A percentile compares a stretch with the other conserved stretches of the same genome.
Conservation (phyloP, 495 filamentous ascomycete genomes). For the Lepraria neglecta region DNA sequence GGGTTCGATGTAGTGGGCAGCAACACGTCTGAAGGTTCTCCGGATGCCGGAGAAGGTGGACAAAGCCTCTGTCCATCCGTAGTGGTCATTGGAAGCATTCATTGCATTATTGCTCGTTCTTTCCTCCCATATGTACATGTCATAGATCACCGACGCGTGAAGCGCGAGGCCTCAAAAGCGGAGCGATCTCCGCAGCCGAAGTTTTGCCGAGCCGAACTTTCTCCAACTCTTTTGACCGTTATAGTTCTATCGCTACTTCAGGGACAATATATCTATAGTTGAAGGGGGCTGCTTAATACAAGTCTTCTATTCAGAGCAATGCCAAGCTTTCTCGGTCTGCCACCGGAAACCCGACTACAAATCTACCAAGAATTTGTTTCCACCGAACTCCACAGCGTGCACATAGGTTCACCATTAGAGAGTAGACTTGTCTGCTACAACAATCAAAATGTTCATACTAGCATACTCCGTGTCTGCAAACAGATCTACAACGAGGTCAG, state of each 20-base stretch:
- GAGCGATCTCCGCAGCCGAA: not conserved
- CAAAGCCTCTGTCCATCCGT: not conserved
- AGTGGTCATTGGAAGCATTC: slow-evolving; percentile 6
- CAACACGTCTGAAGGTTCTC: not conserved
- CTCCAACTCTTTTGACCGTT: too few species aligned
- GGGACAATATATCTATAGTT: not conserved
- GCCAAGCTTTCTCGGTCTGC: not conserved
- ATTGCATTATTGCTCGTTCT: slow-evolving; percentile 3
- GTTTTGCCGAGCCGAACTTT: not conserved
- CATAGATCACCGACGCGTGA: slow-evolving; percentile 13
- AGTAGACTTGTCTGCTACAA: not conserved
- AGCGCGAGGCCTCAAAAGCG: not conserved
- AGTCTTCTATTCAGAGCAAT: not conserved
- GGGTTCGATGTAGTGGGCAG: not conserved
- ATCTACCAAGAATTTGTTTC: slow-evolving; percentile 4
- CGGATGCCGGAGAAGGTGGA: not conserved
- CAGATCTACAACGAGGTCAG: not conserved
- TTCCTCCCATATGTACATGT: not conserved
- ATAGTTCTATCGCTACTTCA: too few species aligned
- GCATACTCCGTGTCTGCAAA: not conserved
- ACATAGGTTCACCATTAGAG: not conserved
- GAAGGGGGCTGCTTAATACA: not conserved
- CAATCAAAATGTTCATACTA: not conserved
- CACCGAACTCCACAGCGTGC: not conserved
- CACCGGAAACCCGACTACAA: not conserved